A percentile compares a stretch with the other conserved stretches of the same genome.
These are phyloP conservation scores for Macrophomina tecta DNA, from an alignment of 2,329 filamentous ascomycete species.

Conservation along the genomic window DNA sequence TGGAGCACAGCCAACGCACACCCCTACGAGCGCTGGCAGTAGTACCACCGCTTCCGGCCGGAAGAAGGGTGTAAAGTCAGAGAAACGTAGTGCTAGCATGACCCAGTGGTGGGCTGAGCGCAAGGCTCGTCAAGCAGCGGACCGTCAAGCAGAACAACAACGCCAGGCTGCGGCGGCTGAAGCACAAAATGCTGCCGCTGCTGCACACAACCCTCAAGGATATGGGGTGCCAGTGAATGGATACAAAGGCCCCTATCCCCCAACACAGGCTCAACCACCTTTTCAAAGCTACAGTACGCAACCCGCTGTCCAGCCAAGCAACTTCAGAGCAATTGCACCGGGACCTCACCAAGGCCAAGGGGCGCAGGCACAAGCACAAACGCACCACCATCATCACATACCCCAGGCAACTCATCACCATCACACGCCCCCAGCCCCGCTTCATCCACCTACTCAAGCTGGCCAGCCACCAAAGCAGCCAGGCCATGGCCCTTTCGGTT, in stretches of 20 bases:
- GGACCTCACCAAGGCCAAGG: conserved; percentile 15
- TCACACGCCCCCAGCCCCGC: conserved; percentile 3
- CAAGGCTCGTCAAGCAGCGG: conserved; percentile 43
- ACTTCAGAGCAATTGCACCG: conserved; percentile 24
- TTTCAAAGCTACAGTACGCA: conserved; percentile 7
- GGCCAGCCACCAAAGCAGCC: conserved; percentile 6
- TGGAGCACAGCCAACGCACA: conserved; percentile 27
- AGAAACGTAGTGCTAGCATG: conserved; percentile 53
- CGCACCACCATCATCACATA: conserved; percentile 27
- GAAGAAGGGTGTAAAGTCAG: conserved; percentile 46
- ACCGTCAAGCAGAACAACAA: conserved; percentile 36
- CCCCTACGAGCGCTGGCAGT: conserved; percentile 35
- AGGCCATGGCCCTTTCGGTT: conserved; percentile 13
- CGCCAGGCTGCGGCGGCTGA: conserved; percentile 22
- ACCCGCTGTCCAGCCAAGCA: conserved; percentile 8
- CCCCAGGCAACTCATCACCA: conserved; percentile 18
- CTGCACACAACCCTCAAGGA: neutral
- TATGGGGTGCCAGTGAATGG: conserved; percentile 17
- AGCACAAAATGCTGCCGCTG: conserved; percentile 7
- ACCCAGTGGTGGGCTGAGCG: conserved; percentile 55
- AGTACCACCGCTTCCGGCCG: conserved; percentile 3
- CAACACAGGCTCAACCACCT: conserved; percentile 14
- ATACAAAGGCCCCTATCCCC: conserved; percentile 23
- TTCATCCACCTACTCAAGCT: conserved; percentile 8
- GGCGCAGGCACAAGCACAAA: conserved; percentile 2